Evolutionary conservation across 495 filamentous ascomycete genomes (phyloP).

Genomic region (Aspergillus sclerotiicarbonarius): DNA sequence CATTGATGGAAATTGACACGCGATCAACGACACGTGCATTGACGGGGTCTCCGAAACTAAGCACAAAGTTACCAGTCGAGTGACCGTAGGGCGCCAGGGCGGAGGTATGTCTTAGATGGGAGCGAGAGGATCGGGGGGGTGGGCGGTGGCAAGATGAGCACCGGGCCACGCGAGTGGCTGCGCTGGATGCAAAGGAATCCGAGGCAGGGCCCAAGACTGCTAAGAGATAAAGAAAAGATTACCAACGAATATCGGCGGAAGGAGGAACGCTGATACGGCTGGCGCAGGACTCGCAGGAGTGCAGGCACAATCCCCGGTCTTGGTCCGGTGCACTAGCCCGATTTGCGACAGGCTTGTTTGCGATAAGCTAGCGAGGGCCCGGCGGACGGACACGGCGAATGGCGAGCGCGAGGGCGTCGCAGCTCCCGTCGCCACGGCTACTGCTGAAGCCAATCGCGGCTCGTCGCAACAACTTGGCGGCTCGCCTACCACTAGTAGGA

Average conservation of each 20-base stretch:
- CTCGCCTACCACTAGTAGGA: too few relatives aligned
- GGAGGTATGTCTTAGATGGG: not conserved
- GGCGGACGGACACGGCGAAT: not conserved
- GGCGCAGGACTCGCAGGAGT: not conserved
- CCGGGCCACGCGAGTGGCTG: too few relatives aligned
- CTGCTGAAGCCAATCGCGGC: too few relatives aligned
- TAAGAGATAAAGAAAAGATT: not conserved
- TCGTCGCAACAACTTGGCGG: too few relatives aligned
- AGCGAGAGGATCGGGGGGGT: not conserved
- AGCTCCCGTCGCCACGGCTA: too few relatives aligned
- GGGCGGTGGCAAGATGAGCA: not conserved
- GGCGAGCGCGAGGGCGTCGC: not conserved
- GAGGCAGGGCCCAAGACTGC: not conserved
- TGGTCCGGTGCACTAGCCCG: not conserved
- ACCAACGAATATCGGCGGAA: not conserved
- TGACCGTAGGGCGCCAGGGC: not conserved
- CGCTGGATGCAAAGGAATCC: too few relatives aligned
- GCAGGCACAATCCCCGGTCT: too few relatives aligned
- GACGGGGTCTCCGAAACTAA: not conserved
- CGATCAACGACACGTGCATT: not conserved
- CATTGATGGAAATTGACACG: not conserved
- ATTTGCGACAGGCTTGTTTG: slow-evolving; percentile 19
- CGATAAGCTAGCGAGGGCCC: slow-evolving; percentile 21
- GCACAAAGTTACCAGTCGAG: not conserved
- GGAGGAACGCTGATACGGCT: not conserved